Evolutionary conservation across 441 rosid species (phyloP).

Genomic region (Adansonia grandidieri): DNA sequence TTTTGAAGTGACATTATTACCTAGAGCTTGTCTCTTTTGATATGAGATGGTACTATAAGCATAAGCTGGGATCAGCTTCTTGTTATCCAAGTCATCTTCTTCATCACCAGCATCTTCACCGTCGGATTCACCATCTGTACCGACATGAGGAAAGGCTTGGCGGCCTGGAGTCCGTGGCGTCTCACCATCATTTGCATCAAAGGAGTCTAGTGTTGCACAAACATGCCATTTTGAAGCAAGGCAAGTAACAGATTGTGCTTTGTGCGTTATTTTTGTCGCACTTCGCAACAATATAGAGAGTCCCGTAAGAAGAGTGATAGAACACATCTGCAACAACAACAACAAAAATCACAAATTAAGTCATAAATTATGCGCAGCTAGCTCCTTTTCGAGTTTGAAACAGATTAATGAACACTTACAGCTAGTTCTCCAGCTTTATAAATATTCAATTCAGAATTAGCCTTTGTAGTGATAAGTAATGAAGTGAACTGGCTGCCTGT

Average conservation of each 20-base stretch:
- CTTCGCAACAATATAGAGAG: slow-evolving; percentile 68
- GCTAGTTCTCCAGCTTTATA: slow-evolving; percentile 85
- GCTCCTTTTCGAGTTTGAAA: not conserved
- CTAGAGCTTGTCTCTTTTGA: slow-evolving; percentile 69
- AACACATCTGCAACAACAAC: slow-evolving; percentile 59
- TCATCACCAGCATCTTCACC: slow-evolving; percentile 70
- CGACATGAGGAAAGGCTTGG: slow-evolving; percentile 34
- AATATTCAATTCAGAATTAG: slow-evolving; percentile 53
- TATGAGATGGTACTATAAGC: slow-evolving; percentile 75
- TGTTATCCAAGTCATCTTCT: slow-evolving; percentile 88
- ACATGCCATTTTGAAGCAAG: slow-evolving; percentile 94
- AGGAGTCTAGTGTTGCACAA: slow-evolving; percentile 77
- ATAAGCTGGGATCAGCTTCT: slow-evolving; percentile 71
- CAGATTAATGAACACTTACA: slow-evolving; percentile 39
- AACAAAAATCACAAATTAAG: not conserved
- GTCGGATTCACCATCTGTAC: slow-evolving; percentile 44
- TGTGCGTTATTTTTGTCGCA: slow-evolving; percentile 93
- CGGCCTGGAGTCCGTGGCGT: slow-evolving; percentile 48
- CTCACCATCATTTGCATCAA: slow-evolving; percentile 65
- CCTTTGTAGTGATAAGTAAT: slow-evolving; percentile 73
- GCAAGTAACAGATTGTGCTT: slow-evolving; percentile 79
- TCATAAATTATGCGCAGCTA: too few relatives aligned
- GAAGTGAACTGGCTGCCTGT: slow-evolving; percentile 89
- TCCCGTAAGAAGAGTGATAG: slow-evolving; percentile 69
- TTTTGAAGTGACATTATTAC: slow-evolving; percentile 35